These are phyloP conservation scores for Hirschioporus abietinus DNA, from an alignment of 768 basidiomycete genomes.

Conservation along the genomic window DNA sequence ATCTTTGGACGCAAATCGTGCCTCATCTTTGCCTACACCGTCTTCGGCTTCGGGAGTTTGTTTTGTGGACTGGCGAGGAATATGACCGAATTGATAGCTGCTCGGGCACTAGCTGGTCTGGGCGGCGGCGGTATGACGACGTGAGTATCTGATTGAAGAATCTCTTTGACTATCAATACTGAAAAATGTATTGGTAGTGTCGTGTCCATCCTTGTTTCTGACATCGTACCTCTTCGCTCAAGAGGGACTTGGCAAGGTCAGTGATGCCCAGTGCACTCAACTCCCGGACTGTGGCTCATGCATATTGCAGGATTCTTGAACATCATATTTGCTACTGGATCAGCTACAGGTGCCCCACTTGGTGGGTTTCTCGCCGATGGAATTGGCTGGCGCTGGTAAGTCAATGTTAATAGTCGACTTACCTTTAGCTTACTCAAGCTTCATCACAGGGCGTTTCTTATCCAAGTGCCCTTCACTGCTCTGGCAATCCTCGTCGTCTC, in stretches of 20 bases:
- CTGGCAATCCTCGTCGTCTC: conserved; percentile 50
- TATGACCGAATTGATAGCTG: conserved; percentile 48
- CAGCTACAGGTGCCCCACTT: conserved; percentile 54
- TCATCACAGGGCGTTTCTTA: conserved; percentile 44
- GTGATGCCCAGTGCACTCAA: not conserved
- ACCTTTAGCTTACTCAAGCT: not conserved
- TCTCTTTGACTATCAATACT: not conserved
- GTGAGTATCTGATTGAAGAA: conserved; percentile 31
- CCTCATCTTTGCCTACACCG: conserved; percentile 46
- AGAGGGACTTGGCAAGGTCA: conserved; percentile 69
- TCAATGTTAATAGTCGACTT: not conserved
- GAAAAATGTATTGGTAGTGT: conserved; percentile 32
- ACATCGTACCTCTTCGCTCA: conserved; percentile 54
- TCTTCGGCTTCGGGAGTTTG: conserved; percentile 51
- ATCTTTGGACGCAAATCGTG: conserved; percentile 60
- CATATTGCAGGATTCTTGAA: conserved; percentile 43
- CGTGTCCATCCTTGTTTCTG: conserved; percentile 61
- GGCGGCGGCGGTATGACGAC: conserved; percentile 62
- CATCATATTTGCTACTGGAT: conserved; percentile 54
- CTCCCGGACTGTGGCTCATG: not conserved
- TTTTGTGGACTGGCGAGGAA: conserved; percentile 48
- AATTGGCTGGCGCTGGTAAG: conserved; percentile 63
- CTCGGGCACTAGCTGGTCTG: conserved; percentile 51
- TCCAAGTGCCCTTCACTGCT: conserved; percentile 53
- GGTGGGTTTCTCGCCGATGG: conserved; percentile 59